Conservation (phyloP, 192 early-diverging fungal species). For the Lunasporangiospora selenospora region DNA sequence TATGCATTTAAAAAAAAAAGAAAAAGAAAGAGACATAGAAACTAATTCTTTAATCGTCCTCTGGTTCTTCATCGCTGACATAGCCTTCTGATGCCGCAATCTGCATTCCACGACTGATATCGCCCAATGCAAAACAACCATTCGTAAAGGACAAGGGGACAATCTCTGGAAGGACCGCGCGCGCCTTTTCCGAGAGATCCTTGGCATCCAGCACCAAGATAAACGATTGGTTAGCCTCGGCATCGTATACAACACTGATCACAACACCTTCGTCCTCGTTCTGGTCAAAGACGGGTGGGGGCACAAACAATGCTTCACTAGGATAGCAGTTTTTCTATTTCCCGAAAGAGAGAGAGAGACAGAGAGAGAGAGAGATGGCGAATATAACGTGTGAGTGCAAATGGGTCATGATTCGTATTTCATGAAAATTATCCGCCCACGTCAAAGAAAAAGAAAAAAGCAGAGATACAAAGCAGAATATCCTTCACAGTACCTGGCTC, state of each 20-base stretch:
- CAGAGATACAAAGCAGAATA: neutral
- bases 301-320: slow-evolving; percentile 83
- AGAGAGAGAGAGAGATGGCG: neutral
- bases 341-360: neutral
- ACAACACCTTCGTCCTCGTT: slow-evolving; percentile 81
- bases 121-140: slow-evolving; percentile 51
- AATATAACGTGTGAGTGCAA: neutral
- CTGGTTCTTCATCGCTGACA: slow-evolving; percentile 10
- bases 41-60: slow-evolving; percentile 12
- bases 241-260: slow-evolving; percentile 77
- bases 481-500: slow-evolving; percentile 17
- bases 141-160: slow-evolving; percentile 80
- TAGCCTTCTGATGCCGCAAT: neutral
- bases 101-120: slow-evolving; percentile 45
- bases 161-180: slow-evolving; percentile 68
- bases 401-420: too few species aligned
- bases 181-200: slow-evolving; percentile 66
- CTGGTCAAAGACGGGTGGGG: slow-evolving; percentile 50
- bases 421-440: neutral
- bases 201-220: slow-evolving; percentile 78
- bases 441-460: slow-evolving; percentile 16
- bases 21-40: too few species aligned
- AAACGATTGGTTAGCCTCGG: slow-evolving; percentile 67
- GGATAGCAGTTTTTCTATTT: slow-evolving; percentile 75
- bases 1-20: too few species aligned